These are phyloP conservation scores for Fusarium goolgardi DNA, from an alignment of 2,329 filamentous ascomycete genomes.

Conservation along the genomic window DNA sequence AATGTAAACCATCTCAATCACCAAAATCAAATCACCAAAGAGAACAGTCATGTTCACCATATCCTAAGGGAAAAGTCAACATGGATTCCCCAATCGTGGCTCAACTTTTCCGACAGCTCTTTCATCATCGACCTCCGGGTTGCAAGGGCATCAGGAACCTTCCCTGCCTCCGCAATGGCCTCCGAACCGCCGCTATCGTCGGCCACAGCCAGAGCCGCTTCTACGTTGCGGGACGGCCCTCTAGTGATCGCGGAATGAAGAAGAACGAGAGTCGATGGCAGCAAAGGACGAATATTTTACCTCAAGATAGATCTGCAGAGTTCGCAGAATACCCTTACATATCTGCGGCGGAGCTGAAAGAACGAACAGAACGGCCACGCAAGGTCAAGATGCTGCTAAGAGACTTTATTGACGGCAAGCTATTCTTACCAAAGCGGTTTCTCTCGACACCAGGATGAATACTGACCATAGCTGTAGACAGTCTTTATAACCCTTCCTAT, in stretches of 20 bases:
- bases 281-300: constrained; percentile 80
- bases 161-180: constrained; percentile 42
- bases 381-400: constrained; percentile 96
- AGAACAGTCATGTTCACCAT: constrained; percentile 24
- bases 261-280: constrained; percentile 82
- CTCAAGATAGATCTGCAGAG: constrained; percentile 81
- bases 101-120: constrained; percentile 86
- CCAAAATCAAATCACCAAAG: constrained; percentile 7
- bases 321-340: constrained; percentile 86
- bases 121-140: constrained; percentile 68
- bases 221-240: constrained; percentile 48
- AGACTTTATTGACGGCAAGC: constrained; percentile 92
- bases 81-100: constrained; percentile 88
- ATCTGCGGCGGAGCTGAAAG: constrained; percentile 81
- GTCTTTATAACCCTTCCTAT: constrained; percentile 92
- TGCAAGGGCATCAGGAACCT: constrained; percentile 49
- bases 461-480: constrained; percentile 67
- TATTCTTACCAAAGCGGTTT: constrained; percentile 10
- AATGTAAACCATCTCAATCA: constrained; percentile 25
- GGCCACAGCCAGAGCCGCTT: constrained; percentile 42
- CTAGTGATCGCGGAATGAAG: constrained; percentile 56
- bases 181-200: constrained; percentile 20
- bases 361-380: constrained; percentile 78
- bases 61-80: constrained; percentile 22
- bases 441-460: constrained; percentile 21